Conservation (phyloP, 2,329 filamentous ascomycete genomes). For the Claviceps paspali region DNA sequence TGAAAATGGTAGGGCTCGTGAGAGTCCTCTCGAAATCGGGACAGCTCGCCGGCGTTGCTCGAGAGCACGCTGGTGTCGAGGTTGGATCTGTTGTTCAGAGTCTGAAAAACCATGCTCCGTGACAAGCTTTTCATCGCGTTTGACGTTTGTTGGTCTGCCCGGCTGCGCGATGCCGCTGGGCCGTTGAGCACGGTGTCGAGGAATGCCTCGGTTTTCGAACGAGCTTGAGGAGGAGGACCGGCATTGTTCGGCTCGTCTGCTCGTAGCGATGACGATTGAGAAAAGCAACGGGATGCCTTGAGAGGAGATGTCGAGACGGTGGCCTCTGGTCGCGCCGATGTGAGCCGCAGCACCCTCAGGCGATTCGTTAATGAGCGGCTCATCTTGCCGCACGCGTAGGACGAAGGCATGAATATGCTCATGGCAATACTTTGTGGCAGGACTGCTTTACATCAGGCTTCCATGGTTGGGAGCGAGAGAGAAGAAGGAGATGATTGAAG, state of each 20-base stretch:
- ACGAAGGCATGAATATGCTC: background rate
- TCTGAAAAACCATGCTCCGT: conserved; percentile 24
- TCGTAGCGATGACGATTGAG: conserved; percentile 20
- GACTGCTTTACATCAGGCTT: too few species aligned
- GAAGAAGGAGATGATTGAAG: too few species aligned
- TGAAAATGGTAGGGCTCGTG: conserved; percentile 69
- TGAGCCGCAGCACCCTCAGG: conserved; percentile 25
- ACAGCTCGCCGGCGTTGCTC: conserved; percentile 9
- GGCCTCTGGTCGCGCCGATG: conserved; percentile 12
- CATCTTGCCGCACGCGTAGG: conserved; percentile 21
- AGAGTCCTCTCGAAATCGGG: conserved; percentile 23
- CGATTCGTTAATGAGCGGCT: conserved; percentile 27
- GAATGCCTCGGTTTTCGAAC: conserved; percentile 15
- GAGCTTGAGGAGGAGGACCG: conserved; percentile 10
- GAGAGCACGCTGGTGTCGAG: conserved; percentile 19
- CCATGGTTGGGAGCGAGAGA: too few species aligned
- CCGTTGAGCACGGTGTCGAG: conserved; percentile 20
- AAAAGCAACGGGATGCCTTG: conserved; percentile 20
- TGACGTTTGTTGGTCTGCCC: conserved; percentile 10
- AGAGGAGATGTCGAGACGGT: conserved; percentile 10
- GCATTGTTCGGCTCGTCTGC: conserved; percentile 11
- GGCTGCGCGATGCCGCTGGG: conserved; percentile 9
- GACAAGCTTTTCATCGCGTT: conserved; percentile 20
- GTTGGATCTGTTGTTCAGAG: conserved; percentile 18
- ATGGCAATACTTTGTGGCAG: too few species aligned